Percentiles rank a stretch among this genome's conserved stretches.
Conservation (phyloP, 2,329 filamentous ascomycete genomes). For the Fusarium aywerte region DNA sequence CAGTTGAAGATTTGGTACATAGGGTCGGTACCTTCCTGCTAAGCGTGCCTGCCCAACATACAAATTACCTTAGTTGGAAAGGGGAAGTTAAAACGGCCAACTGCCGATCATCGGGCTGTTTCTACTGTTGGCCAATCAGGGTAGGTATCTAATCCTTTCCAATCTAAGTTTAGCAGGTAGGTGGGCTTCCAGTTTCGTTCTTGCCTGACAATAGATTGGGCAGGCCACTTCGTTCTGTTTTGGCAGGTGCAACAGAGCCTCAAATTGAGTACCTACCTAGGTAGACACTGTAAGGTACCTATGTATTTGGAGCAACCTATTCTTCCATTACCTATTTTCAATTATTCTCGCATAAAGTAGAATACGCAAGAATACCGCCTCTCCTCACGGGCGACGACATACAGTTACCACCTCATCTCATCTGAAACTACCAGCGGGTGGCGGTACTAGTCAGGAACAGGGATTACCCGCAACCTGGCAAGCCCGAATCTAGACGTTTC, state of each 20-base stretch:
- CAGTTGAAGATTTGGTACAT: slow-evolving; percentile 8
- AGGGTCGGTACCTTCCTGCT: background rate
- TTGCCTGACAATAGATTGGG: background rate
- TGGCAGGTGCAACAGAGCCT: slow-evolving; percentile 5
- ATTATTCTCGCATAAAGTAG: slow-evolving; percentile 4
- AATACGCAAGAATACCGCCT: slow-evolving; percentile 12
- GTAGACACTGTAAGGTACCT: background rate
- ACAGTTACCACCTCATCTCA: slow-evolving; percentile 15
- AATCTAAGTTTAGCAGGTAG: slow-evolving; percentile 25
- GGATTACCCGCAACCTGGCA: slow-evolving; percentile 23
- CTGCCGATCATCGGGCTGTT: slow-evolving; percentile 36
- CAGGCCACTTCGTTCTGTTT: background rate
- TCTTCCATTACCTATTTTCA: no score
- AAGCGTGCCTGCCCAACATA: background rate
- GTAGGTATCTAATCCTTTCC: slow-evolving; percentile 11
- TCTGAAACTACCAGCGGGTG: slow-evolving; percentile 13
- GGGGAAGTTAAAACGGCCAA: slow-evolving; percentile 25
- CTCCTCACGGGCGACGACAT: slow-evolving; percentile 12
- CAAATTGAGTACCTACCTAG: background rate
- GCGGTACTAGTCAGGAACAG: slow-evolving; percentile 34
- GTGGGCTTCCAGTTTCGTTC: background rate
- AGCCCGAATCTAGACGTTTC: slow-evolving; percentile 43
- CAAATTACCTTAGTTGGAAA: slow-evolving; percentile 5
- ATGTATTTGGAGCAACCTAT: background rate
- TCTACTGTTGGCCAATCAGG: slow-evolving; percentile 2